Percentiles rank a stretch among this genome's conserved stretches.
Evolutionary conservation across 2,329 filamentous ascomycete species (phyloP).

Genomic region (Calonectria hawksworthii): DNA sequence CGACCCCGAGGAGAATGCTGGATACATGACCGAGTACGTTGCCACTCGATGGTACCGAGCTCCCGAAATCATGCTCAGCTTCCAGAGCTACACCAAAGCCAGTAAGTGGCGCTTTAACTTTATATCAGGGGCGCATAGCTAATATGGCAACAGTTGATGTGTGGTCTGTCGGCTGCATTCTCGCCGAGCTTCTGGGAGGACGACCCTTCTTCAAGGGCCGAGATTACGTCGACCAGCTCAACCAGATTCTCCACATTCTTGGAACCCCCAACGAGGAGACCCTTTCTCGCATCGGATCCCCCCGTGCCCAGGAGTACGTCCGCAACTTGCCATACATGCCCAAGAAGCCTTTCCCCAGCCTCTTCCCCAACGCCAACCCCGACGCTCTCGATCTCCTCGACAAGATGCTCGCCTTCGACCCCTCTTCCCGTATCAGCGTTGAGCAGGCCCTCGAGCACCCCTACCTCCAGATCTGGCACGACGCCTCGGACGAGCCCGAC

Average conservation of each 20-base stretch:
- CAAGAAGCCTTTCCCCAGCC: conserved; percentile 88
- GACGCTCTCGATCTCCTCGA: conserved; percentile 96
- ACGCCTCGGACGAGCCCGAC: conserved; percentile 93
- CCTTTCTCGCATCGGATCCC: conserved; percentile 91
- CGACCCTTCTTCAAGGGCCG: conserved; percentile 99
- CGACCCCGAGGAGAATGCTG: conserved; percentile 97
- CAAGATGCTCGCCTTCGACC: conserved; percentile 98
- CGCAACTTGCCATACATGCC: conserved; percentile 96
- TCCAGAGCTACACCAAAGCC: conserved; percentile 99
- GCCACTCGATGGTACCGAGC: conserved; percentile 96
- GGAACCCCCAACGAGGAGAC: conserved; percentile 98
- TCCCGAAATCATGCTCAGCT: conserved; percentile 99
- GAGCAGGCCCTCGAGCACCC: conserved; percentile 96
- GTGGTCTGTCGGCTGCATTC: conserved; percentile 98
- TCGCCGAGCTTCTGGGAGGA: conserved; percentile 94
- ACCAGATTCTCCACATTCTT: conserved; percentile 98
- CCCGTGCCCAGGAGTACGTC: conserved; percentile 97
- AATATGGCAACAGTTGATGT: conserved; percentile 83
- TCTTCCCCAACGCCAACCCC: conserved; percentile 96
- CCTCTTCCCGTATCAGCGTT: conserved; percentile 91
- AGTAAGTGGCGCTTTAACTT: conserved; percentile 75
- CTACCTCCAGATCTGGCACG: conserved; percentile 98
- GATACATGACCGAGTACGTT: conserved; percentile 99
- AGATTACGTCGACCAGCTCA: conserved; percentile 99
- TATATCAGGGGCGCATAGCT: conserved; percentile 16